Conservation (phyloP, 495 filamentous ascomycete genomes). For the Viridothelium virens region DNA sequence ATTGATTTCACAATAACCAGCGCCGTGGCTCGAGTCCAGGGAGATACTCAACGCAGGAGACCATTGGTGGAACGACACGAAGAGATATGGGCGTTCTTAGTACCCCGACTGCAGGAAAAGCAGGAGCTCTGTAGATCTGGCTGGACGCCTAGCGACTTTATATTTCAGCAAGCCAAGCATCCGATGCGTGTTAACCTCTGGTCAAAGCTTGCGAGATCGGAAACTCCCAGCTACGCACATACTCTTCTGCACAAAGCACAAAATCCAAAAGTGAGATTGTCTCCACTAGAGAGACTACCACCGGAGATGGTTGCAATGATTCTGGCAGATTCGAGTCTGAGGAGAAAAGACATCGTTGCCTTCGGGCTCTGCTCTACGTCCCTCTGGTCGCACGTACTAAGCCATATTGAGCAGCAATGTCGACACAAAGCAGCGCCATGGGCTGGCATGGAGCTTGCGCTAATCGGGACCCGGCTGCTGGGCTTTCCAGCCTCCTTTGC, state of each 20-base stretch:
- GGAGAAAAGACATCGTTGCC: neutral
- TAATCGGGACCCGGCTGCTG: neutral
- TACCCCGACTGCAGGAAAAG: too few relatives aligned
- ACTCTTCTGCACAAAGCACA: neutral
- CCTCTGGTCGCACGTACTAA: constrained; percentile 1
- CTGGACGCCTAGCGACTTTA: too few relatives aligned
- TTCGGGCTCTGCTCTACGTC: neutral
- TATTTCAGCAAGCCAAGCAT: too few relatives aligned
- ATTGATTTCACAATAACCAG: too few relatives aligned
- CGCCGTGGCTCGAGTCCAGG: too few relatives aligned
- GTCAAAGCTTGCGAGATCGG: neutral
- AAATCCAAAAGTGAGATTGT: neutral
- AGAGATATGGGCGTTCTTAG: too few relatives aligned
- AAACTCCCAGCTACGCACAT: neutral
- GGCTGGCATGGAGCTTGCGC: neutral
- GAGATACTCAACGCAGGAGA: too few relatives aligned
- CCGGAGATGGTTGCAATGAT: neutral
- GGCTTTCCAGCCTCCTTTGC: neutral
- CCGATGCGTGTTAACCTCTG: neutral
- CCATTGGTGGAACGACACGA: too few relatives aligned
- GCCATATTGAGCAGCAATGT: neutral
- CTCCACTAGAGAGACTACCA: neutral
- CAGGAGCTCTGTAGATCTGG: too few relatives aligned
- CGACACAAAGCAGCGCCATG: neutral
- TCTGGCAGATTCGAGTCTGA: neutral